Base-by-base conservation (phyloP, 495 filamentous ascomycete genomes). In the Parathielavia hyrcaniae region DNA sequence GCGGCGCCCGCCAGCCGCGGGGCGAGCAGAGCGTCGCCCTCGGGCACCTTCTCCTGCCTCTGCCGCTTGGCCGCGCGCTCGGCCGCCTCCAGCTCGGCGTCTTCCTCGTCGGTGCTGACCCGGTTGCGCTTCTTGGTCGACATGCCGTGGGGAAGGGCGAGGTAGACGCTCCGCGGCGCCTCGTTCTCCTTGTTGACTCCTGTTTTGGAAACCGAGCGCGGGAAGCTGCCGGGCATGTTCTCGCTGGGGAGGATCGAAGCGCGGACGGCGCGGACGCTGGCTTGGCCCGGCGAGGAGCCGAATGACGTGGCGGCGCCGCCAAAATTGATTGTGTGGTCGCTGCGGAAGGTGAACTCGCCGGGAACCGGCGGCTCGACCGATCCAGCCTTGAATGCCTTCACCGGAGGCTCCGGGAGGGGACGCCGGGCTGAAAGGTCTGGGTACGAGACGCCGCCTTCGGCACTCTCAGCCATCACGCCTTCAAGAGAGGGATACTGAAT, bases 71-170 rank as follows among this genome's bases (percentile, higher is more conserved):
- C 60, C 7, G 67, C 71, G 35, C 75, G 72, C 53, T 73, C 67
- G 13, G 59, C 61, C 9, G 63, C 74, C 54, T 76, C 73, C 41
- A 73, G 67, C 34, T 74, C 72, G 14, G 62, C 63, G 35, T 77
- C 74, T 34, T 78, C 74, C 58, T 80, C 80, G 60, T 80, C 77
- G 30, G 69, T 73, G 49, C 64, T 73, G 30, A 74, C 76, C 16
- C 83, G 79, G 55, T 79, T 79, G 46, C 86, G 78, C 74, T 89
- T 90, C 76, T 91, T 89, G 72, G 86, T 89, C 4, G 71, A 65
- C 65, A 91, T 82, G 35, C 87, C 87, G 63, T 90, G 86, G 6
- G 85, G 78, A 35, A 87, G 74, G 14, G 64, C 49, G 17, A 69
- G 40, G 43, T 63, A 58, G 16, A 59, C 57, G 20, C 53, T 55